Evolutionary conservation across 2,329 filamentous ascomycete species (phyloP).

Genomic region (Arthrobotrys sphaeroides): DNA sequence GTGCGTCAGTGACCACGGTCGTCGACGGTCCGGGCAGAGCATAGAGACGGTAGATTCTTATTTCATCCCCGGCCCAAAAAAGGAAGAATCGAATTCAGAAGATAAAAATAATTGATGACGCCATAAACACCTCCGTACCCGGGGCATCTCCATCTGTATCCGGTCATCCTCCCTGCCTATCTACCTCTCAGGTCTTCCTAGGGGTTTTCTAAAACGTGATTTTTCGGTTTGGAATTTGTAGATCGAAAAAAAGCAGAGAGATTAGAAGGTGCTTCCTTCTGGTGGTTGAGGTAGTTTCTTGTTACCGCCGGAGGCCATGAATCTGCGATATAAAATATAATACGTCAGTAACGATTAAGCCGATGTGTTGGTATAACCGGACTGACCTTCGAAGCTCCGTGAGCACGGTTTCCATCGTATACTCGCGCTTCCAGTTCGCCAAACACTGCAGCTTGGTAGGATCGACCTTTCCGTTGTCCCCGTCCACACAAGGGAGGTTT

Average conservation of each 20-base stretch:
- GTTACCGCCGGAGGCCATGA: conserved; percentile 89
- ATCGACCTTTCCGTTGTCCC: conserved; percentile 80
- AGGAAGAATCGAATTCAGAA: no score
- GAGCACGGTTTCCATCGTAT: conserved; percentile 92
- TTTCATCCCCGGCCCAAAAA: no score
- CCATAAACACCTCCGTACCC: conserved; percentile 37
- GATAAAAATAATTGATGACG: no score
- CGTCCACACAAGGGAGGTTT: conserved; percentile 94
- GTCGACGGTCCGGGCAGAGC: no score
- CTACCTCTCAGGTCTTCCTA: neutral
- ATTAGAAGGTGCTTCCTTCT: conserved; percentile 74
- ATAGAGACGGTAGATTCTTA: no score
- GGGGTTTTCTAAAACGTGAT: neutral
- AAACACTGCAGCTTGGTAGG: conserved; percentile 83
- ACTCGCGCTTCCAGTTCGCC: conserved; percentile 87
- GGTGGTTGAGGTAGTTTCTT: conserved; percentile 96
- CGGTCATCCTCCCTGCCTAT: neutral
- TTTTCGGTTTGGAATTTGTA: no score
- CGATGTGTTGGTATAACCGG: no score
- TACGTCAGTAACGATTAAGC: conserved; percentile 26
- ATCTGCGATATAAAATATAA: conserved; percentile 66
- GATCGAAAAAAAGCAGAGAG: no score
- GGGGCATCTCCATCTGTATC: conserved; percentile 20
- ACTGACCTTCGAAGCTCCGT: conserved; percentile 87
- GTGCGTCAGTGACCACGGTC: no score